phyloP scores from a whole-genome alignment of 2,329 filamentous ascomycete genomes.

The Paracorniculantispora psalliotae region DNA sequence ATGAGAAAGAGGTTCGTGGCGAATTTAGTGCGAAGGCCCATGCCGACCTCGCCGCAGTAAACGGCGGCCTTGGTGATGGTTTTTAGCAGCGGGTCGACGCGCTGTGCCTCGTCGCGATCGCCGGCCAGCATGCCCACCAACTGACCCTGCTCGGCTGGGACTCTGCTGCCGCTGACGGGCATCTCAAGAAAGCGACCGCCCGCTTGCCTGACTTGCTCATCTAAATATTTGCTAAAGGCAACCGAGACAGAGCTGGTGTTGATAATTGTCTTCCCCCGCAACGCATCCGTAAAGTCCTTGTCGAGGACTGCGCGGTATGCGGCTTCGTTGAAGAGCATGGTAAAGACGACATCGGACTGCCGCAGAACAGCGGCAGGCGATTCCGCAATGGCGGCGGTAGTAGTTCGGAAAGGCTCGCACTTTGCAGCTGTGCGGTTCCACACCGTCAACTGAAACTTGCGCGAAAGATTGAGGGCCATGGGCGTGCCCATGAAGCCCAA shows the following conservation, averaged over 20 bases:
- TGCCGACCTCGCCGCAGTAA: slow-evolving; percentile 29
- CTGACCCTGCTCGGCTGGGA: slow-evolving; percentile 28
- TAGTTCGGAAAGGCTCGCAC: slow-evolving; percentile 19
- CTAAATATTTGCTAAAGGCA: slow-evolving; percentile 22
- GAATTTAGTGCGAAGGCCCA: slow-evolving; percentile 28
- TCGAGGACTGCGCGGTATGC: slow-evolving; percentile 23
- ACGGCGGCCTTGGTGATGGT: slow-evolving; percentile 26
- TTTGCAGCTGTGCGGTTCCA: slow-evolving; percentile 28
- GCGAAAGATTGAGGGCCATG: slow-evolving; percentile 29
- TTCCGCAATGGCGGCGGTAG: slow-evolving; percentile 20
- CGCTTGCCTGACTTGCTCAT: slow-evolving; percentile 18
- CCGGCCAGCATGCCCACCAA: slow-evolving; percentile 31
- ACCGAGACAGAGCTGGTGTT: slow-evolving; percentile 28
- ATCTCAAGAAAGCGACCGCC: slow-evolving; percentile 30
- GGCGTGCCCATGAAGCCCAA: slow-evolving; percentile 29
- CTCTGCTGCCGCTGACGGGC: slow-evolving; percentile 31
- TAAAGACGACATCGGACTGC: slow-evolving; percentile 26
- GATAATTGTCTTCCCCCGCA: slow-evolving; percentile 27
- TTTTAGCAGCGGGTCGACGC: slow-evolving; percentile 20
- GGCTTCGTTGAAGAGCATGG: slow-evolving; percentile 26
- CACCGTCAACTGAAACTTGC: slow-evolving; percentile 23
- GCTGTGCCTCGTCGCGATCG: slow-evolving; percentile 20
- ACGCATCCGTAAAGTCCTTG: slow-evolving; percentile 19
- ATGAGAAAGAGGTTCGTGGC: slow-evolving; percentile 28
- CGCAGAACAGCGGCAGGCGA: slow-evolving; percentile 22